Evolutionary conservation across 768 basidiomycete species (phyloP).

Genomic region (Rickenella mellea): DNA sequence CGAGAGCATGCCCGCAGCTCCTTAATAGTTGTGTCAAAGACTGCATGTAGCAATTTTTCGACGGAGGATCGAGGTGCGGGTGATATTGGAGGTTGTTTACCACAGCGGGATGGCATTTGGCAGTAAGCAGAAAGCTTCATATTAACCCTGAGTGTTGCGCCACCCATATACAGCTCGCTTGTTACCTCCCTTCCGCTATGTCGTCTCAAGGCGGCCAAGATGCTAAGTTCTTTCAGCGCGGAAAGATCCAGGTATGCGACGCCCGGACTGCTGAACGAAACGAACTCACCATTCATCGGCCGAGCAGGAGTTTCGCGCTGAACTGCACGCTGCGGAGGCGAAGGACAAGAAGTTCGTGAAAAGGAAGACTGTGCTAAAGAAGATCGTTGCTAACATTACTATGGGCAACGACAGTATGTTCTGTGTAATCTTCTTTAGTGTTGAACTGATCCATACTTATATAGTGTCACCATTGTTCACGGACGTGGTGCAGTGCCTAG

Average conservation of each 20-base stretch:
- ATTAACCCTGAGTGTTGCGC: constrained; percentile 7
- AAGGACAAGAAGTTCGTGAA: constrained; percentile 97
- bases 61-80: background rate
- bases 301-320: constrained; percentile 75
- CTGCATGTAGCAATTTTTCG: constrained; percentile 18
- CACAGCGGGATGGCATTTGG: constrained; percentile 9
- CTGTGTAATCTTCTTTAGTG: constrained; percentile 8
- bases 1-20: constrained; percentile 12
- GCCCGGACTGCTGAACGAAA: constrained; percentile 3
- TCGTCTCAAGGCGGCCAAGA: constrained; percentile 62
- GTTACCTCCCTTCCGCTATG: constrained; percentile 19
- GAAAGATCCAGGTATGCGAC: constrained; percentile 76
- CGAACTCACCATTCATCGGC: constrained; percentile 3
- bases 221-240: constrained; percentile 86
- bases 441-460: constrained; percentile 12
- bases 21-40: constrained; percentile 18
- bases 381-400: constrained; percentile 97
- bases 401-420: constrained; percentile 98
- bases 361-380: constrained; percentile 91
- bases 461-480: constrained; percentile 89
- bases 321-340: constrained; percentile 82
- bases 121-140: constrained; percentile 8
- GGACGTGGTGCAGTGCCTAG: constrained; percentile 92
- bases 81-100: background rate
- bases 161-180: constrained; percentile 3